Percentiles rank a stretch among this genome's conserved stretches.
phyloP scores from a whole-genome alignment of 306 rosid species.

The Dryas drummondii region DNA sequence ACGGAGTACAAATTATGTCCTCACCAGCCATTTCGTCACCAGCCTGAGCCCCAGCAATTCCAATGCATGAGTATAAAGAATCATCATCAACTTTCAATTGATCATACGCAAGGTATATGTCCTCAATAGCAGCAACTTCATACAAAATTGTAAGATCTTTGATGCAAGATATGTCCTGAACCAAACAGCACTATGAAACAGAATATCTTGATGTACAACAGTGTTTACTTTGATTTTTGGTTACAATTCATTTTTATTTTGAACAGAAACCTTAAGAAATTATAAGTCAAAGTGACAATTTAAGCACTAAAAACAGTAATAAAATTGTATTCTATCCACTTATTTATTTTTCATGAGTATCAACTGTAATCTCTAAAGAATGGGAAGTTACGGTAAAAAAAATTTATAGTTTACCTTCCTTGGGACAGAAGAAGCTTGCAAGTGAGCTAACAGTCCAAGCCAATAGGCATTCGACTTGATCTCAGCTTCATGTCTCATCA shows the following conservation, averaged over 20 bases:
- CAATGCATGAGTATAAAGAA: conserved; percentile 83
- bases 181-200: conserved; percentile 26
- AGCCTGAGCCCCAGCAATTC: conserved; percentile 88
- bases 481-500: conserved; percentile 99
- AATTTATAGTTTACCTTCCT: conserved; percentile 70
- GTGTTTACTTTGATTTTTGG: background rate
- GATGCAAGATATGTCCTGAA: conserved; percentile 94
- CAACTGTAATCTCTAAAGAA: conserved; percentile 16
- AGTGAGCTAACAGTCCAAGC: conserved; percentile 94
- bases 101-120: conserved; percentile 76
- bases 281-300: background rate
- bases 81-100: conserved; percentile 86
- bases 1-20: conserved; percentile 17
- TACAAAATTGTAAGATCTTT: conserved; percentile 74
- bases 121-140: conserved; percentile 79
- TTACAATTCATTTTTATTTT: background rate
- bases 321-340: background rate
- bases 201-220: background rate
- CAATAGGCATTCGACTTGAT: conserved; percentile 93
- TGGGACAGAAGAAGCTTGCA: conserved; percentile 93
- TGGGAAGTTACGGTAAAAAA: conserved; percentile 14
- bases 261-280: background rate
- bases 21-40: conserved; percentile 57
- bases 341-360: background rate
- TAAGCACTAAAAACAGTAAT: background rate